A percentile compares a stretch with the other conserved stretches of the same genome.
Evolutionary conservation across 257 asterid genomes (phyloP).

Genomic region (Nicotiana knightiana): DNA sequence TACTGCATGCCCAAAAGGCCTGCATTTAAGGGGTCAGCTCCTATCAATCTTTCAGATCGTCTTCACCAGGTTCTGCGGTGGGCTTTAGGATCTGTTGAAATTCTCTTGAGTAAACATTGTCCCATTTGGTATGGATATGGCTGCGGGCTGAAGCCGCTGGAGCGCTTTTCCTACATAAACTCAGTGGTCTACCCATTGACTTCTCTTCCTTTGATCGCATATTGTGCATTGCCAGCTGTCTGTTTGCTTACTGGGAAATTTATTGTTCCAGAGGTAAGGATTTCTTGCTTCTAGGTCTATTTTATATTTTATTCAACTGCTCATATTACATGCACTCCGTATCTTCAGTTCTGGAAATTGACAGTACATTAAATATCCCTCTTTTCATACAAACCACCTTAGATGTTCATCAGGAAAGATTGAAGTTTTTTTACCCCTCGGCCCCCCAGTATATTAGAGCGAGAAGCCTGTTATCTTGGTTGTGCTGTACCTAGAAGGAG

Average conservation of each 20-base stretch:
- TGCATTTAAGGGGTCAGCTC: slow-evolving; percentile 95
- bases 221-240: slow-evolving; percentile 89
- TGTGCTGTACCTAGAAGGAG: not conserved
- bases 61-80: slow-evolving; percentile 95
- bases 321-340: not conserved
- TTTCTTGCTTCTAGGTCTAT: not conserved
- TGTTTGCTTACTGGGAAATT: slow-evolving; percentile 91
- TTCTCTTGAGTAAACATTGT: slow-evolving; percentile 83
- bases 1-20: slow-evolving; percentile 83
- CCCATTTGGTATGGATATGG: slow-evolving; percentile 98
- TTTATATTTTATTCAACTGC: not conserved
- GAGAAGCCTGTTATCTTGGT: not conserved
- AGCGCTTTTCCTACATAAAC: slow-evolving; percentile 86
- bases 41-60: slow-evolving; percentile 95
- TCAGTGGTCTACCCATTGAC: slow-evolving; percentile 90
- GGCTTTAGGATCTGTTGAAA: slow-evolving; percentile 97
- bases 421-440: too few relatives aligned
- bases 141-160: slow-evolving; percentile 90
- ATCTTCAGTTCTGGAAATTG: not conserved
- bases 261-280: slow-evolving; percentile 80
- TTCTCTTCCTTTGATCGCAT: slow-evolving; percentile 79
- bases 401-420: too few relatives aligned
- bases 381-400: too few relatives aligned
- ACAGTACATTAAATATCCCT: not conserved
- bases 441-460: not conserved